These are phyloP conservation scores for Spathaspora arborariae DNA, from an alignment of 805 yeast species.

Conservation along the genomic window DNA sequence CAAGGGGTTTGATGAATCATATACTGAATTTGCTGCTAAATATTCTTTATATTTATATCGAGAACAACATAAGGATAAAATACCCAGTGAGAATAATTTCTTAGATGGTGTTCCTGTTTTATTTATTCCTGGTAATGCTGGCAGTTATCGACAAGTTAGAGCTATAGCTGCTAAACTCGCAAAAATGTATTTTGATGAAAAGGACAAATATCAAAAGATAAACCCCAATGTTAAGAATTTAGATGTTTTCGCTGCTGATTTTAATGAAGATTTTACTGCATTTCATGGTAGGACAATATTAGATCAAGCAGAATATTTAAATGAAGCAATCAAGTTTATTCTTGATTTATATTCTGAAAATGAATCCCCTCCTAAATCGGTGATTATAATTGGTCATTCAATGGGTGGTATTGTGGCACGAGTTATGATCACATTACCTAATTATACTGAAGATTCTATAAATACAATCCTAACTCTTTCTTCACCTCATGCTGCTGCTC, in stretches of 20 bases:
- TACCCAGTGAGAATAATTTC: conserved; percentile 39
- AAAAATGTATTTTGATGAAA: conserved; percentile 42
- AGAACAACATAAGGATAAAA: conserved; percentile 66
- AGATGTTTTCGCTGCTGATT: conserved; percentile 90
- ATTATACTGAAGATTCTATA: conserved; percentile 66
- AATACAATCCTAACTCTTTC: conserved; percentile 83
- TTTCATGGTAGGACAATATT: conserved; percentile 91
- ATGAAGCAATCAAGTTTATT: conserved; percentile 81
- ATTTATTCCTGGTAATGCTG: conserved; percentile 97
- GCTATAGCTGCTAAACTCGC: conserved; percentile 87
- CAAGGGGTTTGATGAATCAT: conserved; percentile 64
- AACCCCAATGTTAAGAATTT: conserved; percentile 43
- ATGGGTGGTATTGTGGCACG: conserved; percentile 98
- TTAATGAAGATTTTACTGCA: conserved; percentile 94
- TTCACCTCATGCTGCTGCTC: conserved; percentile 90
- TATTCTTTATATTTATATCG: conserved; percentile 83
- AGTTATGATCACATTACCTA: conserved; percentile 74
- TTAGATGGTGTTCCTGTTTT: conserved; percentile 80
- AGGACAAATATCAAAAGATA: conserved; percentile 17
- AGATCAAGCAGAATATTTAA: conserved; percentile 90
- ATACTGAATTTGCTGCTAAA: conserved; percentile 69
- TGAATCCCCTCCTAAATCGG: conserved; percentile 55
- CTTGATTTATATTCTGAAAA: conserved; percentile 56
- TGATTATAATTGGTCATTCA: conserved; percentile 82
- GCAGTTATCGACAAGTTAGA: conserved; percentile 84